Evolutionary conservation across 2,329 filamentous ascomycete species (phyloP).

Genomic region (Sporothrix curviconia): DNA sequence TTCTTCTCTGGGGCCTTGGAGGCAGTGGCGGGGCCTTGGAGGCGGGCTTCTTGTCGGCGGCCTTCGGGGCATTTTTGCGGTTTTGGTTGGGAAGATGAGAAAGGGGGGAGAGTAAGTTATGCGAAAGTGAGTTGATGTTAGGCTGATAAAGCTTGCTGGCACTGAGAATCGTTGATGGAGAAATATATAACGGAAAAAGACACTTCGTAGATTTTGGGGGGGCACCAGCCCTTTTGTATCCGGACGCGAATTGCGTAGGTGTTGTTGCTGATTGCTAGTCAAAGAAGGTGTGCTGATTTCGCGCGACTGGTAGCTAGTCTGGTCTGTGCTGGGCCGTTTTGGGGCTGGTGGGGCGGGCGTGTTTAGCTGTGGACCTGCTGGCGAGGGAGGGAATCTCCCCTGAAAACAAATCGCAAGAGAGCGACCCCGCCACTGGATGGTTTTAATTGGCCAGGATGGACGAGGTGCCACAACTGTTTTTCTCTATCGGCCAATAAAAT

Average conservation of each 20-base stretch:
- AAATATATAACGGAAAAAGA: conserved; percentile 34
- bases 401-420: conserved; percentile 8
- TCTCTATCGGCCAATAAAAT: neutral
- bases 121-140: conserved; percentile 20
- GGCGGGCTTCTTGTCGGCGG: conserved; percentile 97
- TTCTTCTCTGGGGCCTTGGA: conserved; percentile 83
- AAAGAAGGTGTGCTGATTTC: conserved; percentile 19
- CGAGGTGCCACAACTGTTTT: neutral
- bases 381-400: neutral
- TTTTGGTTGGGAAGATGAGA: conserved; percentile 15
- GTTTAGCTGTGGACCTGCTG: neutral
- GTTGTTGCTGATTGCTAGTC: conserved; percentile 48
- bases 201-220: conserved; percentile 40
- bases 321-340: conserved; percentile 16
- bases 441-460: neutral
- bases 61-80: conserved; percentile 88
- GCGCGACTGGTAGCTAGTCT: conserved; percentile 10
- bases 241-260: conserved; percentile 47
- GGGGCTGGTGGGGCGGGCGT: conserved; percentile 8
- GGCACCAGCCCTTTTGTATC: conserved; percentile 54
- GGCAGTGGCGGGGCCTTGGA: conserved; percentile 83
- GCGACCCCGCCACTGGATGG: neutral
- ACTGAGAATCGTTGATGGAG: conserved; percentile 19
- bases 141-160: conserved; percentile 15
- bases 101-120: conserved; percentile 8